Conservation (phyloP, 192 early-diverging fungal species). For the Powellomyces hirtus region DNA sequence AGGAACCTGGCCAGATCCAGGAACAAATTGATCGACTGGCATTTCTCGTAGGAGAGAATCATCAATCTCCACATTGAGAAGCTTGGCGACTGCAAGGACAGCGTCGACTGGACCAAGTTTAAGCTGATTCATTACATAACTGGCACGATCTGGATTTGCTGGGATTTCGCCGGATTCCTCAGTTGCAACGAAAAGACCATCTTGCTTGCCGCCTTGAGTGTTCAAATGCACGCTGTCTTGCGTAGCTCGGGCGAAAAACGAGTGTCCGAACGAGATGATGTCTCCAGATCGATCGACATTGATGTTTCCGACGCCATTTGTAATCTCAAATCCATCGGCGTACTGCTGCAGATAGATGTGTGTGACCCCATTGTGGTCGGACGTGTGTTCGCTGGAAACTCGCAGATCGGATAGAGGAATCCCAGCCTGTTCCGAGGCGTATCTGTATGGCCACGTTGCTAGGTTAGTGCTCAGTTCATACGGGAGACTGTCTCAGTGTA, state of each 20-base stretch:
- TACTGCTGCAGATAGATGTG: constrained; percentile 82
- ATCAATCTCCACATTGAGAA: constrained; percentile 53
- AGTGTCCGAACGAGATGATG: constrained; percentile 72
- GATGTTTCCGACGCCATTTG: constrained; percentile 82
- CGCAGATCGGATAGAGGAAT: constrained; percentile 1
- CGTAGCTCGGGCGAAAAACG: constrained; percentile 49
- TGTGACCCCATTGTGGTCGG: constrained; percentile 71
- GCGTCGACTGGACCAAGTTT: constrained; percentile 53
- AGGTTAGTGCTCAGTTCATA: neutral
- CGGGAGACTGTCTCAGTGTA: neutral
- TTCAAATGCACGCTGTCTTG: neutral
- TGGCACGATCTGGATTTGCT: neutral
- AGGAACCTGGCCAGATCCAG: constrained; percentile 25
- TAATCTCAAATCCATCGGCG: constrained; percentile 65
- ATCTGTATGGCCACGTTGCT: too few relatives aligned
- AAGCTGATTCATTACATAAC: constrained; percentile 20
- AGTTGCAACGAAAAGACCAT: neutral
- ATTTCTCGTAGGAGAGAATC: neutral
- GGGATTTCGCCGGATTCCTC: neutral
- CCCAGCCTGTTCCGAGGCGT: neutral
- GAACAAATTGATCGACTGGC: constrained; percentile 35
- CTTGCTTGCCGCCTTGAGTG: neutral
- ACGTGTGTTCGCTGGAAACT: constrained; percentile 68
- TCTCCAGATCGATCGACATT: constrained; percentile 67
- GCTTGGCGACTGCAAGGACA: constrained; percentile 56